phyloP scores from a whole-genome alignment of 495 filamentous ascomycete species.

The Trichoderma reesei region DNA sequence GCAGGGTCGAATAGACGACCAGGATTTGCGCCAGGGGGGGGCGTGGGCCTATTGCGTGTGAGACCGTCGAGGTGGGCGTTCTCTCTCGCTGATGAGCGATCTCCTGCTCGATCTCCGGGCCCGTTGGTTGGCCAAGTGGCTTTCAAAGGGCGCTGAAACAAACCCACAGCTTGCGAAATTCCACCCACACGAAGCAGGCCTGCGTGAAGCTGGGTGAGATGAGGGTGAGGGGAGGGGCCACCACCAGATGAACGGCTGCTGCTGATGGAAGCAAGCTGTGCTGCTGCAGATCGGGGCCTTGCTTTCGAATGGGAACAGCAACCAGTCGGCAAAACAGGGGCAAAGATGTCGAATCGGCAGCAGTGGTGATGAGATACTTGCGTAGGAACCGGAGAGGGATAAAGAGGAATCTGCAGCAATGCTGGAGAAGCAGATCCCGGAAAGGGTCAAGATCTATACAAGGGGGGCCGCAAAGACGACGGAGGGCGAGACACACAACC shows the following conservation, averaged over 20 bases:
- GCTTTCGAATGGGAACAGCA: background rate
- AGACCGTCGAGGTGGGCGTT: background rate
- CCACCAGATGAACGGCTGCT: background rate
- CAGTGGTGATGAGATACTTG: background rate
- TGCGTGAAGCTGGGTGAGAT: too few species aligned
- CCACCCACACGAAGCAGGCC: constrained; percentile 6
- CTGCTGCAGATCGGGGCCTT: background rate
- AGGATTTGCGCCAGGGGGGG: background rate
- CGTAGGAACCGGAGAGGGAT: background rate
- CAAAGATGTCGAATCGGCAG: too few species aligned
- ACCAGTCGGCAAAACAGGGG: background rate
- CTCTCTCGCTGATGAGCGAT: background rate
- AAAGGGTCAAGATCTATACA: background rate
- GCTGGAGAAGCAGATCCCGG: background rate
- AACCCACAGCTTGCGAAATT: background rate
- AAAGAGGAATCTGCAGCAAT: constrained; percentile 3
- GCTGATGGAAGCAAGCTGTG: background rate
- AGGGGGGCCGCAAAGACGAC: background rate
- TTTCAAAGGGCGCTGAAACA: background rate
- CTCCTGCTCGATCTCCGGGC: constrained; percentile 1
- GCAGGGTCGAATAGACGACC: constrained; percentile 15
- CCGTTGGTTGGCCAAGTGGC: constrained; percentile 1
- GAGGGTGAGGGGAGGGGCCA: background rate
- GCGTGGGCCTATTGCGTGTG: background rate
- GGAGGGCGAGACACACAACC: background rate